Evolutionary conservation across 2,329 filamentous ascomycete species (phyloP), one percentile per base, ranked within the genome.

Genomic region (Botrytis deweyae): DNA sequence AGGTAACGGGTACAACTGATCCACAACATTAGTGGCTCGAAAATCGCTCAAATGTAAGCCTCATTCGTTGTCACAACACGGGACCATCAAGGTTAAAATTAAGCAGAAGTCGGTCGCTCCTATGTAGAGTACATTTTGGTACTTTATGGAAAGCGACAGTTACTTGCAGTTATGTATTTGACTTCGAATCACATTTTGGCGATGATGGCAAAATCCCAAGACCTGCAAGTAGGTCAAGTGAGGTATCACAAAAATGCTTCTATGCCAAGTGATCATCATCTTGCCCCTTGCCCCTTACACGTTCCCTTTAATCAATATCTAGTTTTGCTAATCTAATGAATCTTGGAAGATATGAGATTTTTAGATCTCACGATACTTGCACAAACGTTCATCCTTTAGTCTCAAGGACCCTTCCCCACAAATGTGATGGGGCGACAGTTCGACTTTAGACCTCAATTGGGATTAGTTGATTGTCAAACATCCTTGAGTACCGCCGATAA

Each of bases 11-110:
- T 72, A 20, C 70, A 58, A 42, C 66, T 33, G n/a, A 52, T 72
- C 3, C 44, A 72, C 70, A 72, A 42, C 70, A 66, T 66, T 52
- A 55, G 59, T 38, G 61, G 62, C 40, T 46, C 14, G 55, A 64
- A 72, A 72, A 58, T 72, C 61, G 38, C 70, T 72, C 70, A 72
- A 33, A 66, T 52, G 46, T 40, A 44, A 72, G 70, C 61, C 38
- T 68, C 49, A 44, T 58, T 58, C 65, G 46, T 55, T 66, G 70
- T 66, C 46, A 72, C 65, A 58, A 66, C 61, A 55, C 46, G n/a
- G 59, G 46, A 66, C 9, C 36, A 72, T 58, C 46, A 72, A 55
- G 36, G 8, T 55, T 46, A 20, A 42, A 64, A 42, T 29, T 58
- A 44, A 29, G 46, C 61, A 44, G 33, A 18, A 59, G 12, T 44